phyloP scores from a whole-genome alignment of 2,329 filamentous ascomycete species.

The Davidsoniella virescens region DNA sequence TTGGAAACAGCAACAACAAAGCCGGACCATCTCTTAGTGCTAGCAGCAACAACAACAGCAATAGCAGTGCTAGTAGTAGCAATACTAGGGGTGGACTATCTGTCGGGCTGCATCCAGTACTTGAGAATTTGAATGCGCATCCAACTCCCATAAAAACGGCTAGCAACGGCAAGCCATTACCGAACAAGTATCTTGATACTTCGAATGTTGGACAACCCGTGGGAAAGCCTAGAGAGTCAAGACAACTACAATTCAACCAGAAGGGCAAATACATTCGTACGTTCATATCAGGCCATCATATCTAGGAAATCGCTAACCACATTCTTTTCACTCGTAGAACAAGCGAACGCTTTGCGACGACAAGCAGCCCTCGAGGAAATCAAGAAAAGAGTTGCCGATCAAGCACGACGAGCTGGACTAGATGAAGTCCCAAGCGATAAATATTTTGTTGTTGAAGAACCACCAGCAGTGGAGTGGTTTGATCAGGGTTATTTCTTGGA shows the following conservation, averaged over 20 bases:
- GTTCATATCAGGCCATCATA: not conserved
- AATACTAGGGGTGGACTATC: constrained; percentile 43
- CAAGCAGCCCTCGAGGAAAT: constrained; percentile 84
- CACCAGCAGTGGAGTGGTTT: constrained; percentile 93
- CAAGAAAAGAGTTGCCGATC: constrained; percentile 81
- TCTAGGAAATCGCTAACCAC: not conserved
- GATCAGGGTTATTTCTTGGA: constrained; percentile 69
- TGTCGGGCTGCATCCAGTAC: constrained; percentile 60
- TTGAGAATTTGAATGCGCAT: constrained; percentile 41
- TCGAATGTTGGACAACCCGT: constrained; percentile 43
- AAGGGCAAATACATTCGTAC: constrained; percentile 82
- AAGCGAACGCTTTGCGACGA: constrained; percentile 74
- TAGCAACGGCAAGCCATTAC: constrained; percentile 15
- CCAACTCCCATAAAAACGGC: constrained; percentile 15
- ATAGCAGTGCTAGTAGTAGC: no score
- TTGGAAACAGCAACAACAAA: constrained; percentile 33
- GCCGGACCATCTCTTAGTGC: no score
- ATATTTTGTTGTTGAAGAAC: constrained; percentile 67
- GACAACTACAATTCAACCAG: constrained; percentile 75
- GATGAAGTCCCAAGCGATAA: constrained; percentile 82
- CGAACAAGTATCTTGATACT: constrained; percentile 72
- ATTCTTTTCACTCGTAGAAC: constrained; percentile 27
- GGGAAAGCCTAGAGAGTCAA: constrained; percentile 50
- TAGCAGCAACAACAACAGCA: no score
- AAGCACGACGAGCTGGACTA: constrained; percentile 77